Percentiles rank a stretch among this genome's conserved stretches.
These are phyloP conservation scores for Cinnamomum chago DNA, from an alignment of 164 flowering plant species.

Conservation along the genomic window DNA sequence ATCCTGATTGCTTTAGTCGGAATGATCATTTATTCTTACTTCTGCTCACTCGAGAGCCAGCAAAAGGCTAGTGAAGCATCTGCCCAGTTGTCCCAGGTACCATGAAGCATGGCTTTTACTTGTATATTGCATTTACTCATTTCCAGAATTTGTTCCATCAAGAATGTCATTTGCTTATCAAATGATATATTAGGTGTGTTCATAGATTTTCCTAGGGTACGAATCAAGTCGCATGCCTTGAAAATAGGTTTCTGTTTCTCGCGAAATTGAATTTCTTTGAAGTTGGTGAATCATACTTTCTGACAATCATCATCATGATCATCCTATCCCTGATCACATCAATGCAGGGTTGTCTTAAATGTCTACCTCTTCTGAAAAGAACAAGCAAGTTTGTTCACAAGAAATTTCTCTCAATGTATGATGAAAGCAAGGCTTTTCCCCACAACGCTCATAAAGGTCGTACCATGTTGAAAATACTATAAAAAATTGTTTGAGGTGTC, in stretches of 20 bases:
- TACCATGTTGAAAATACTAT: neutral
- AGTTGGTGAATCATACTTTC: neutral
- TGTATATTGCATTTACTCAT: constrained; percentile 2
- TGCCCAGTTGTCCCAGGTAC: constrained; percentile 65
- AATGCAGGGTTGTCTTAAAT: no score
- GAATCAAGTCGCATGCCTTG: neutral
- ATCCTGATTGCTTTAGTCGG: constrained; percentile 83
- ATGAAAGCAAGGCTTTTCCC: neutral
- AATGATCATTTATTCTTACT: constrained; percentile 84
- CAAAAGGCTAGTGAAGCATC: constrained; percentile 64
- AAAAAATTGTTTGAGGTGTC: no score
- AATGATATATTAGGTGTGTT: neutral
- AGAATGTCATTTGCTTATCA: neutral
- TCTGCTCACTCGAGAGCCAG: constrained; percentile 65
- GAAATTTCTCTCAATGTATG: no score
- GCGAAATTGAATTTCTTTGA: neutral
- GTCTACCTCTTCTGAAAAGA: no score
- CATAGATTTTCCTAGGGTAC: neutral
- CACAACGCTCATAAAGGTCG: neutral
- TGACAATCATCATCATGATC: neutral
- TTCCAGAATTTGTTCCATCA: neutral
- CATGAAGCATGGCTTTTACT: neutral
- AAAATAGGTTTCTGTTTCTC: neutral
- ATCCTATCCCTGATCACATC: no score
- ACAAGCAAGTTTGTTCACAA: no score